Conservation (phyloP, 2,329 filamentous ascomycete species). For the Hortaea werneckii region DNA sequence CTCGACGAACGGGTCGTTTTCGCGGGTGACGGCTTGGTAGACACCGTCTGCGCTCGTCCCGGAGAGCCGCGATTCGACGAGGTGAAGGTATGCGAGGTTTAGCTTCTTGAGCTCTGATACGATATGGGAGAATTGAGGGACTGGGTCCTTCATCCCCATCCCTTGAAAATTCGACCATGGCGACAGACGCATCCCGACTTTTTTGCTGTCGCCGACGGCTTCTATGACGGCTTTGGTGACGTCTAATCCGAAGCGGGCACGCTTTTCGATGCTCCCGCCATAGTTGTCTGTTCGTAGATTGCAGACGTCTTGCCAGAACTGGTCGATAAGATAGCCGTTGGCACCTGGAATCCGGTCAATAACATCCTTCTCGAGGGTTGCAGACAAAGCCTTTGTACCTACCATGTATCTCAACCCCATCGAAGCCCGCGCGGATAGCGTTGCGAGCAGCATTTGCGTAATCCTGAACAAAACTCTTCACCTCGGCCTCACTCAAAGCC, state of each 20-base stretch:
- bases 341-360: conserved; percentile 10
- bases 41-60: conserved; percentile 31
- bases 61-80: conserved; percentile 46
- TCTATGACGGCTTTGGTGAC: conserved; percentile 39
- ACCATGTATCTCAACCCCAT: conserved; percentile 47
- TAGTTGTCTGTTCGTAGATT: conserved; percentile 42
- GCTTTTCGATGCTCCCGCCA: conserved; percentile 38
- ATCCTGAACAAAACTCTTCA: conserved; percentile 25
- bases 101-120: conserved; percentile 39
- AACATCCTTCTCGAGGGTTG: background rate
- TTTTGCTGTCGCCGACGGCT: conserved; percentile 38
- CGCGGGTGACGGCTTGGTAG: conserved; percentile 9
- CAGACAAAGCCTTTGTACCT: background rate
- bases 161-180: conserved; percentile 51
- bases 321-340: conserved; percentile 47
- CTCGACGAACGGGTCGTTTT: conserved; percentile 13
- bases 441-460: conserved; percentile 33
- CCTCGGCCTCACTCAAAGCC: conserved; percentile 30
- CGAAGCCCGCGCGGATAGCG: conserved; percentile 42
- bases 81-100: conserved; percentile 41
- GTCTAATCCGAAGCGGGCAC: conserved; percentile 42
- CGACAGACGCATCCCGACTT: conserved; percentile 45
- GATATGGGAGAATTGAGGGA: conserved; percentile 49
- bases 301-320: conserved; percentile 50
- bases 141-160: conserved; percentile 52